phyloP scores from a whole-genome alignment of 108 stramenopile genomes.

The Schizochytrium sp. region DNA sequence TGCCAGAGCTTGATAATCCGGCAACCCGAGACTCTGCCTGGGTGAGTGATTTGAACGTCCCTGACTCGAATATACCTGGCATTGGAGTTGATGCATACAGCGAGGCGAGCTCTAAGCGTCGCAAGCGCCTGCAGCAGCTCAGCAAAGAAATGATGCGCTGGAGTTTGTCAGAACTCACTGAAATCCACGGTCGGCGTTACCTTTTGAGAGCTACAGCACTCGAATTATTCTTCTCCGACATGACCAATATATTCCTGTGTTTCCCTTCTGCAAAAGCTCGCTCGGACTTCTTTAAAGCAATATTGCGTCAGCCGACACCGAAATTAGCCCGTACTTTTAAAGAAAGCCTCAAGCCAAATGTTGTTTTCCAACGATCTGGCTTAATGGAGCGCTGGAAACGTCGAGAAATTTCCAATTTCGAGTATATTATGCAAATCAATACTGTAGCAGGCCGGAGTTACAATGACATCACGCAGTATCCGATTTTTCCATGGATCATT shows the following conservation, averaged over 20 bases:
- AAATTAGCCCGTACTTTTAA: constrained; percentile 88
- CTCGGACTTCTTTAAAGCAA: constrained; percentile 84
- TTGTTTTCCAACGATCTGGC: not conserved
- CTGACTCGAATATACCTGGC: not conserved
- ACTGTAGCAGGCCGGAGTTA: constrained; percentile 92
- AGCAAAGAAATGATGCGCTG: constrained; percentile 53
- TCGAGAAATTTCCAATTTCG: constrained; percentile 89
- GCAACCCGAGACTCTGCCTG: not conserved
- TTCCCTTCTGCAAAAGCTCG: constrained; percentile 91
- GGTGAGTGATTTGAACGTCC: not conserved
- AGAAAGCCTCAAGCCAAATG: constrained; percentile 77
- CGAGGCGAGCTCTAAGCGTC: constrained; percentile 36
- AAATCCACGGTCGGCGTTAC: constrained; percentile 89
- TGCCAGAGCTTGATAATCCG: not conserved
- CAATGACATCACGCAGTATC: constrained; percentile 98
- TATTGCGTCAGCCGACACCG: constrained; percentile 85
- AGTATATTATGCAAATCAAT: constrained; percentile 94
- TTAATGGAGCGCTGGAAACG: constrained; percentile 71
- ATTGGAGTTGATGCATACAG: not conserved
- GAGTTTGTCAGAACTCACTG: constrained; percentile 47
- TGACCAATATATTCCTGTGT: constrained; percentile 88
- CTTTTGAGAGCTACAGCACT: constrained; percentile 90
- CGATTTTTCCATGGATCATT: constrained; percentile 98
- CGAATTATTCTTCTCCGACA: constrained; percentile 90
- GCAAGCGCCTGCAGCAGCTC: constrained; percentile 12